Base-by-base conservation (phyloP, 306 rosid species). In the Rosa lucieae region DNA sequence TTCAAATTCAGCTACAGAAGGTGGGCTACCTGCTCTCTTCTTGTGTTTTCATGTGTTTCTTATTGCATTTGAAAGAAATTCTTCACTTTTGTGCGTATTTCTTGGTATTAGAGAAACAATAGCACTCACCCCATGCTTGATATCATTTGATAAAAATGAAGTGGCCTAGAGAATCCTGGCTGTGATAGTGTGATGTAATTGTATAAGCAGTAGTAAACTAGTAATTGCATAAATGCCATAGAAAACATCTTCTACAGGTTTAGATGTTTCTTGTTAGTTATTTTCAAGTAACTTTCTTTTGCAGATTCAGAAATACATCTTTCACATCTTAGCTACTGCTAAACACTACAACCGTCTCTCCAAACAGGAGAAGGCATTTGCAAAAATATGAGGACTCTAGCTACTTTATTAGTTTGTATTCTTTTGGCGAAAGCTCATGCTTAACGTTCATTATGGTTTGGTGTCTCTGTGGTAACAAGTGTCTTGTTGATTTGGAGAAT, bases 1-100 rank as follows among this genome's bases (percentile, higher is more conserved):
- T 91, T 70, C 85, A 97, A 55, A 83, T 89, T 84, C 94, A 97
- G 52, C 86, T 94, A 29, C 97, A 90, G 85, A 94, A 92, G 97
- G 98, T 92, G 74, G 74, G 48, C 56, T 26, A n/a, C 49, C 78
- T 66, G 49, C 73, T 44, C 58, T 44, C 51, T 66, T 51, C 12
- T 35, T 15, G 40, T 61, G 42, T 70, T 76, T 3, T 73, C 10
- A n/a, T 53, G 39, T 72, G 7, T 67, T 15, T 67, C 7, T 5
- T 17, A 23, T 77, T 46, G 62, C 48, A 53, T 62, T 65, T 76
- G 62, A 55, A 77, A 49, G 61, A 49, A 51, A 66, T 44, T 11
- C 15, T 68, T 5, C 5, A 13, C 7, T 47, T 47, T 40, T 40
- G 42, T 73, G 29, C 29, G 29, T 26, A 26, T 26, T 26, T 26